Evolutionary conservation across 176 grass and related monocot genomes (phyloP).

Genomic region (Musa schizocarpa): DNA sequence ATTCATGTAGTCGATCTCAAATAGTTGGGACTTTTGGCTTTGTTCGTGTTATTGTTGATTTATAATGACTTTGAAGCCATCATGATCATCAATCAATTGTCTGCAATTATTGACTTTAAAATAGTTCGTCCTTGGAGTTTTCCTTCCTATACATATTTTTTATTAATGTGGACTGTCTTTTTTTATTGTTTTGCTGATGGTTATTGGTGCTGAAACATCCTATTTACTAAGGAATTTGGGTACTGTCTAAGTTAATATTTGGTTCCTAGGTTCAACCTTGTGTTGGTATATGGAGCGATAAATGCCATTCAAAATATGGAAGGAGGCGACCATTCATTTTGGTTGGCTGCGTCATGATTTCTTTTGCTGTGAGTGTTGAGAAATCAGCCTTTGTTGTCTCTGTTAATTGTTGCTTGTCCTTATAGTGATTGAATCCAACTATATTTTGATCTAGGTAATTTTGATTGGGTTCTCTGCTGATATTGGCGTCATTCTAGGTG

Average conservation of each 20-base stretch:
- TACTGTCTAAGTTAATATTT: neutral
- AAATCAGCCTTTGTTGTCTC: conserved; percentile 13
- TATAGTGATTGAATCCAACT: conserved; percentile 1
- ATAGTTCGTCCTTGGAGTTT: too few species aligned
- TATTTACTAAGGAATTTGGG: neutral
- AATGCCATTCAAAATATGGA: conserved; percentile 90
- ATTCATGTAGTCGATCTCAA: too few species aligned
- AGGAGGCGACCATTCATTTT: conserved; percentile 91
- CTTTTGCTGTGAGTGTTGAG: conserved; percentile 63
- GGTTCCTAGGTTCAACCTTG: conserved; percentile 77
- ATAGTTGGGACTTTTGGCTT: too few species aligned
- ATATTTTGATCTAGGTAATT: conserved; percentile 56
- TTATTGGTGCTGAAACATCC: too few species aligned
- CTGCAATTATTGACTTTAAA: too few species aligned
- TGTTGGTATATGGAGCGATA: conserved; percentile 98
- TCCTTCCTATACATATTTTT: too few species aligned
- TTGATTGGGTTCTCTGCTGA: conserved; percentile 99
- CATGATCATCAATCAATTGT: too few species aligned
- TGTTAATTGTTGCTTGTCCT: conserved; percentile 27
- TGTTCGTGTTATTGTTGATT: too few species aligned
- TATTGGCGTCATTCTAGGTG: conserved; percentile 85
- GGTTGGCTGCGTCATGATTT: conserved; percentile 78
- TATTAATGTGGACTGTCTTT: too few species aligned
- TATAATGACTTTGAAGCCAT: too few species aligned
- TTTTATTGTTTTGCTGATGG: too few species aligned